Evolutionary conservation across 371 early-diverging fungal species (phyloP), one percentile per base, ranked within the genome.

Genomic region (Chytridium lagenaria): DNA sequence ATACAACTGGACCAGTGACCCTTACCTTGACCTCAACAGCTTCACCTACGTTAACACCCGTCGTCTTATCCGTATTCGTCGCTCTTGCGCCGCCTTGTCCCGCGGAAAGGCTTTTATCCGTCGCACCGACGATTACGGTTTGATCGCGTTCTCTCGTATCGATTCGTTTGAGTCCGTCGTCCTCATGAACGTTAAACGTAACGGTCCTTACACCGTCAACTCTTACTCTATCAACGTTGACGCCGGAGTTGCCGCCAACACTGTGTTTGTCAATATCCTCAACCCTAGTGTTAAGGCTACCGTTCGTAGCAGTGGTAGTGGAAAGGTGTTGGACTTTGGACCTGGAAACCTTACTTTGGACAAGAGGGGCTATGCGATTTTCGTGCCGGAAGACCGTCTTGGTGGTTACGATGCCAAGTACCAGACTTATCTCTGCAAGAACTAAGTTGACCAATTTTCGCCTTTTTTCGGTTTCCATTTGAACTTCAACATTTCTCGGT

Each of bases 321-420:
- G 68, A n/a, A 50, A 68, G 68, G 50, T 50, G 31, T 31, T 52
- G 52, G 52, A 52, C 52, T 55, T 52, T 50, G 50, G 50, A 3
- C 36, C 36, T 37, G 52, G 52, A 31, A 44, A 34, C 40, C n/a
- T 52, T n/a, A 52, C 22, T 2, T 28, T 68, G 30, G 55, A 52
- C 34, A 23, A 19, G 36, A 33, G 68, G 50, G 55, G 52, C 12
- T 68, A 51, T 52, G 68, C 68, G n/a, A 68, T 68, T 36, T 68
- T 68, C 51, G 68, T 68, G 3, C 68, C 68, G 22, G 52, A 22
- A 22, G 10, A 2, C 16, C 40, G 12, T 28, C 2, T 66, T 2
- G 44, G 44, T 2, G 44, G 28, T 5, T 66, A 40, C 30, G 37
- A 36, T 22, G 5, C 37, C 66, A 12, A 66, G 22, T 40, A 39